Evolutionary conservation across 169 alveolate species (phyloP), one percentile per base, ranked within the genome.

Genomic region (Besnoitia besnoiti): DNA sequence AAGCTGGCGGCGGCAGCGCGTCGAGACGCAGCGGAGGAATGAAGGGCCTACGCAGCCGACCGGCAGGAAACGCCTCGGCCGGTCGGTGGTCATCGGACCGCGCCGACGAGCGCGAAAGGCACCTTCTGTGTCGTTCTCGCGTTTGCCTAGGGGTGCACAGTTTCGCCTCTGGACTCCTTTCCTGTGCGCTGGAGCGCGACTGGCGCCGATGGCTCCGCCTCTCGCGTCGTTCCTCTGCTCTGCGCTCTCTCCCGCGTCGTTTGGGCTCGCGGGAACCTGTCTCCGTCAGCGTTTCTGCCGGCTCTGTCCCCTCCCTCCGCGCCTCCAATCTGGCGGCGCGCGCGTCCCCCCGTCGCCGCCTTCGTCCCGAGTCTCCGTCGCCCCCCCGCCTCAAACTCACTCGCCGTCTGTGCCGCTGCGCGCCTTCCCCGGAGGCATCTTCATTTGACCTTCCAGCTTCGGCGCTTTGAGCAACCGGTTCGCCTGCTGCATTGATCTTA

Each of bases 1-100:
- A 77, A 51, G 87, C 87, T 21, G 87, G 87, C 7, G 87, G 87
- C 40, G 87, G 87, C 37, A 77, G 87, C 7, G 87, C 87, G 55
- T 77, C 87, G 87, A 77, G 87, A 14, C 87, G 49, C 49, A 77
- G 47, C 14, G 61, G 87, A 27, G 87, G 87, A 16, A 77, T 44
- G 40, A 77, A 77, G 10, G 87, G 87, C 21, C 87, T 19, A n/a
- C 35, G n/a, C 59, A 4, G 87, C 12, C 47, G 80, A 5, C 39
- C 80, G 39, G 80, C 14, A 67, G 67, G 67, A 55, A 55, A n/a
- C 1, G n/a, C 30, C 30, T 19, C 67, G 4, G 33, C 67, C 5
- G 12, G 24, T 19, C 30, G n/a, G 67, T n/a, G 30, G 12, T n/a
- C 30, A 21, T 21, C 33, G 24, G 67, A 55, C 67, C 12, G 67